A percentile compares a stretch with the other conserved stretches of the same genome.
Conservation (phyloP, 495 filamentous ascomycete species). For the Daldinia decipiens region DNA sequence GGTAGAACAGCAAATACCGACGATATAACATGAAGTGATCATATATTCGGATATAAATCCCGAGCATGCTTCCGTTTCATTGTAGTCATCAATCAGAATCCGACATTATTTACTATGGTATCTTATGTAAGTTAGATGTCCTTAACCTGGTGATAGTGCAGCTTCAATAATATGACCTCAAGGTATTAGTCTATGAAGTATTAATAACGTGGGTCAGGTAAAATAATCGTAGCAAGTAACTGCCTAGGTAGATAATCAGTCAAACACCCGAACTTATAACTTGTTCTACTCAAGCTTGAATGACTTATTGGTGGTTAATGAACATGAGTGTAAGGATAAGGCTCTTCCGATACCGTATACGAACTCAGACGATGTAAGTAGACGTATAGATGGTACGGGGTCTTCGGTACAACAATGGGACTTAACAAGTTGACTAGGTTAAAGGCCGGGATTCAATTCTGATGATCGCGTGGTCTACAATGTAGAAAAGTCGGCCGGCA, state of each 20-base stretch:
- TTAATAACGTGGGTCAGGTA: not conserved
- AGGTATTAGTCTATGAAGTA: not conserved
- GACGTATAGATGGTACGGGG: not conserved
- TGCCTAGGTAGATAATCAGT: not conserved
- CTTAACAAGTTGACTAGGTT: not conserved
- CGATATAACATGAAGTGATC: too few relatives aligned
- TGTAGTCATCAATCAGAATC: too few relatives aligned
- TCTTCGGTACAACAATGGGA: conserved; percentile 2
- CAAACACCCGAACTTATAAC: not conserved
- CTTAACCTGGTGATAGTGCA: not conserved
- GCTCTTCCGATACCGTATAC: not conserved
- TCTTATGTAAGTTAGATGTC: not conserved
- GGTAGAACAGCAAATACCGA: too few relatives aligned
- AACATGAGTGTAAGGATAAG: not conserved
- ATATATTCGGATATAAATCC: too few relatives aligned
- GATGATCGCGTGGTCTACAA: not conserved
- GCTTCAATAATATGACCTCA: not conserved
- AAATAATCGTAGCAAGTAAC: not conserved
- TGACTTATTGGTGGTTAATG: not conserved
- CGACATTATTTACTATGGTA: too few relatives aligned
- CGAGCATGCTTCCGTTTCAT: too few relatives aligned
- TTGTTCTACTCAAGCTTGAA: not conserved
- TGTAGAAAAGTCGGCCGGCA: conserved; percentile 2
- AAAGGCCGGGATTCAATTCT: not conserved
- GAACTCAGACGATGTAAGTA: not conserved